A percentile compares a stretch with the other conserved stretches of the same genome.
phyloP scores from a whole-genome alignment of 140 eudicot species.

The Erigeron philadelphicus region DNA sequence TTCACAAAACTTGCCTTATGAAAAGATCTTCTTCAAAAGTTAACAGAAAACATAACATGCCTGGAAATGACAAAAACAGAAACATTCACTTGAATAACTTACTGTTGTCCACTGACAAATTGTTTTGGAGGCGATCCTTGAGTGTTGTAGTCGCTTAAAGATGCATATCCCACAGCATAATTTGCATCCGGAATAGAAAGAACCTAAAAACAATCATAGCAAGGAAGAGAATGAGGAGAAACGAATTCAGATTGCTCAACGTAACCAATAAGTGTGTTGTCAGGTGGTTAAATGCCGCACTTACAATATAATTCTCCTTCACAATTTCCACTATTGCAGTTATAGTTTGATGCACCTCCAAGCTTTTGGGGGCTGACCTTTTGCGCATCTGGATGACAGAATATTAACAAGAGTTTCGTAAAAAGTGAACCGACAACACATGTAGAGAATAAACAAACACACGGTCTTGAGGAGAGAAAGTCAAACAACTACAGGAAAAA shows the following conservation, averaged over 20 bases:
- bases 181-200: conserved; percentile 66
- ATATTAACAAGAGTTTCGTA: conserved; percentile 1
- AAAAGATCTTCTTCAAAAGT: neutral
- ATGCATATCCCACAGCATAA: conserved; percentile 70
- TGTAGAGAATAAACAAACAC: neutral
- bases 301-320: conserved; percentile 80
- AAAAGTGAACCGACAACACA: conserved; percentile 1
- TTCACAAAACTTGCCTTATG: neutral
- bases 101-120: conserved; percentile 69
- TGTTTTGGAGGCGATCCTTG: conserved; percentile 52
- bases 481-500: no score
- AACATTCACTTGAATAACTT: neutral
- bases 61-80: no score
- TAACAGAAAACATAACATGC: no score
- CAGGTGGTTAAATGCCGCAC: conserved; percentile 11
- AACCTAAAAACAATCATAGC: conserved; percentile 40
- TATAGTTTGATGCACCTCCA: conserved; percentile 73
- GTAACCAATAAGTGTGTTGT: neutral
- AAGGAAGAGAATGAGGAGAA: conserved; percentile 15
- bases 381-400: conserved; percentile 60
- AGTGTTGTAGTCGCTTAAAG: conserved; percentile 75
- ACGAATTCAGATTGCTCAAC: conserved; percentile 6
- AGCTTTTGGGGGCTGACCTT: conserved; percentile 53
- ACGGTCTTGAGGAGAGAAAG: neutral
- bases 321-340: conserved; percentile 78